These are phyloP conservation scores for Sporisorium iseilematis-ciliati DNA, from an alignment of 1,284 basidiomycete species.

Conservation along the genomic window DNA sequence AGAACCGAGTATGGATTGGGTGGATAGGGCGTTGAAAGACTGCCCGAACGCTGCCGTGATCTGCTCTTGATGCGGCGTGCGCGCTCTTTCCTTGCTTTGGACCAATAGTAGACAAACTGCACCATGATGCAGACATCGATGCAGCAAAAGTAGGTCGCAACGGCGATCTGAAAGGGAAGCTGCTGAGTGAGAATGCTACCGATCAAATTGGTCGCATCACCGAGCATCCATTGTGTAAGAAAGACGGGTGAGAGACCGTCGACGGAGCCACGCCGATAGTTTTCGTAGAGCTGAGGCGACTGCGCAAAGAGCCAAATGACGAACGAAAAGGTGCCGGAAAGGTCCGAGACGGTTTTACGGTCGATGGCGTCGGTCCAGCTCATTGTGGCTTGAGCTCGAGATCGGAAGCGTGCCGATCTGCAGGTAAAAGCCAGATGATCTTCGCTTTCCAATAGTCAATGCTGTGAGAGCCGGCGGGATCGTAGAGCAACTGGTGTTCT, in stretches of 20 bases:
- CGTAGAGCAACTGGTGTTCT: background rate
- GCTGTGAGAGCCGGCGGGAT: background rate
- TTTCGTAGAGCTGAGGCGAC: constrained; percentile 66
- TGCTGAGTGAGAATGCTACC: constrained; percentile 65
- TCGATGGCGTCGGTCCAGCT: constrained; percentile 23
- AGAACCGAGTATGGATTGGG: constrained; percentile 38
- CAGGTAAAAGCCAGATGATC: background rate
- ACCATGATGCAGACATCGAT: constrained; percentile 57
- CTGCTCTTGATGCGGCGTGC: constrained; percentile 5
- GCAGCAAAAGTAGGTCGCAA: constrained; percentile 64
- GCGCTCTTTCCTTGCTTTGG: constrained; percentile 26
- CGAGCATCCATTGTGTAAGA: constrained; percentile 68
- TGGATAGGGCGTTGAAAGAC: constrained; percentile 22
- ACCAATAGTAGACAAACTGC: constrained; percentile 58
- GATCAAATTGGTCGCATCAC: constrained; percentile 66
- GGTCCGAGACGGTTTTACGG: constrained; percentile 51
- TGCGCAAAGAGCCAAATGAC: constrained; percentile 68
- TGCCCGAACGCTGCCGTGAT: constrained; percentile 15
- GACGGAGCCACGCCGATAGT: constrained; percentile 60
- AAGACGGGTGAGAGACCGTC: constrained; percentile 66
- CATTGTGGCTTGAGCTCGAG: constrained; percentile 14
- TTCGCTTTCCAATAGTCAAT: background rate
- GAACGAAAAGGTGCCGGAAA: constrained; percentile 58
- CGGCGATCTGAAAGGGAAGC: constrained; percentile 64
- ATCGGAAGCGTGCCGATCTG: constrained; percentile 2